Base-by-base conservation (phyloP, 805 yeast species). In the Sugiyamaella chiloensis region DNA sequence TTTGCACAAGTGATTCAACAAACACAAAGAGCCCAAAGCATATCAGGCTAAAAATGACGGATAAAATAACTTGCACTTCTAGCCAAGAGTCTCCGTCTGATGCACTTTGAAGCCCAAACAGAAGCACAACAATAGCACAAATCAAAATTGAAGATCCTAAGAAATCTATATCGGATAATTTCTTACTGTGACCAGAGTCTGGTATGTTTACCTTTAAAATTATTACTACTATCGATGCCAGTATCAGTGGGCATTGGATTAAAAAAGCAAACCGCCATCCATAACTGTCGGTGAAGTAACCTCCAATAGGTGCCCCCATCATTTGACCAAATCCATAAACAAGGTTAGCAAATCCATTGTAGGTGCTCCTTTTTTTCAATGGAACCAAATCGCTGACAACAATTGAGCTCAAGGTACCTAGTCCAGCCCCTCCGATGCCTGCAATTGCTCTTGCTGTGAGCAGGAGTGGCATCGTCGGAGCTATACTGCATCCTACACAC, bases 311-410 rank as follows among this genome's bases (percentile, higher is more conserved):
- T 1, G 83, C 83, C 14, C 86, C 86, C 42, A 71, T 62, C 1
- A 79, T 79, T 2, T 79, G 71, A 2, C 91, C 91, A 17, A 79
- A 58, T 5, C 84, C 85, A 56, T 73, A 83, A 35, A 77, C 79
- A 16, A 83, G 68, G 58, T 83, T 84, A 24, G 78, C 78, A 41
- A 79, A 62, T 0, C 89, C 90, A 60, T 84, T 89, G 59, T 75
- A 83, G 27, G 81, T 60, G 27, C 55, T 51, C 17, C 55, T 41
- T 20, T 36, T 19, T n/a, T 41, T 39, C 24, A 42, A 37, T 7
- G 53, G 46, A 17, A 52, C 36, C 1, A 52, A 30, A 31, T 79
- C 83, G 2, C 67, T 63, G 46, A 63, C 62, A 26, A 64, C 52
- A 16, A 29, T 29, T 14, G 34, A 29, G 16, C 34, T 29, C 17